Percentiles rank a stretch among this genome's conserved stretches.
These are phyloP conservation scores for Ceratocystis albifundus DNA, from an alignment of 2,329 filamentous ascomycete genomes.

Conservation along the genomic window DNA sequence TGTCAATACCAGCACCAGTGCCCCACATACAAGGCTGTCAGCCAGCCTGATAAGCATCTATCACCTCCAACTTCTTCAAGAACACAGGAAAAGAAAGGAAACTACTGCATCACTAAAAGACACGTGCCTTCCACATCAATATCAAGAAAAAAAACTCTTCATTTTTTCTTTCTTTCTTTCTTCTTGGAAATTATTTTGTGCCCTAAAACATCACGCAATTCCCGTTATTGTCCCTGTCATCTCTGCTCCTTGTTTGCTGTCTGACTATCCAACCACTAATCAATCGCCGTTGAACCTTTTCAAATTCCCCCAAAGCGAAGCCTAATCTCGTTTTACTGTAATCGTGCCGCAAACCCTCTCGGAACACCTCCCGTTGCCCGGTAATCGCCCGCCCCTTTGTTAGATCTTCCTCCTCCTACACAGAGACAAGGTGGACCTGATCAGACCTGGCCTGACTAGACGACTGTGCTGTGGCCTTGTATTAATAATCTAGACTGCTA, in stretches of 20 bases:
- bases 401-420: neutral
- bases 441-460: no score
- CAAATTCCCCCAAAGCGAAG: no score
- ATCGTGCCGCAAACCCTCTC: no score
- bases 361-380: no score
- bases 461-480: neutral
- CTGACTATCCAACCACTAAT: neutral
- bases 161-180: neutral
- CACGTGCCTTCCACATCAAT: neutral
- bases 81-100: neutral
- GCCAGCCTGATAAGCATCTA: neutral
- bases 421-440: neutral
- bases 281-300: neutral
- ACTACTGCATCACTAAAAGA: neutral
- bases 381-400: no score
- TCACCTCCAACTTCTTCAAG: neutral
- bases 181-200: neutral
- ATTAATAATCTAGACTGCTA: neutral
- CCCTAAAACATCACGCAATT: neutral
- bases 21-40: neutral
- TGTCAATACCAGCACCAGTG: neutral
- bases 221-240: neutral
- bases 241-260: neutral
- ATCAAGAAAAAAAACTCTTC: neutral
- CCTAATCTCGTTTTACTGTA: no score